Base-by-base conservation (phyloP, 441 rosid species). In the Bruguiera hainesii region DNA sequence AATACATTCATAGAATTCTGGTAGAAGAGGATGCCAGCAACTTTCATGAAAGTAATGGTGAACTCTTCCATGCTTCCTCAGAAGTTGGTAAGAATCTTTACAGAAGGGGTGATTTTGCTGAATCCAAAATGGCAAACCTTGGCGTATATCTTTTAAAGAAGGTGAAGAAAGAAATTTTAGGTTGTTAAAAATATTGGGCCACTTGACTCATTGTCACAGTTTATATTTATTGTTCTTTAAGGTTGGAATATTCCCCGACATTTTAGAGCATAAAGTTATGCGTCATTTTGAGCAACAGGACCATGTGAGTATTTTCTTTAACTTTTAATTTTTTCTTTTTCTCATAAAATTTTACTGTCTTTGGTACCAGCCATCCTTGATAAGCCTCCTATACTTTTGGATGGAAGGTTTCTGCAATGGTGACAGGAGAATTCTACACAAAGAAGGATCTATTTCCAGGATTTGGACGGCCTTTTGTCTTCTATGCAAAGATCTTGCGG, bases 241-340 rank as follows among this genome's bases (percentile, higher is more conserved):
- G 96, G 98, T 92, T 73, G 93, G 98, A 39, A 37, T 88, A 56
- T 92, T 92, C 80, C 95, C 96, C 15, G 98, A 89, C 80, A 68
- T 89, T 67, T 78, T 92, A 78, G 98, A 92, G 78, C 76, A 76
- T 30, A 92, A 92, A 78, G 86, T 88, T 61, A 52, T 16, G 75
- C 80, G 75, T 19, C 95, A 92, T 76, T 88, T 92, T 58, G 89
- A 85, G 75, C 79, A 83, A 73, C 90, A 80, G 60, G 96, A 89
- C 76, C 84, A 83, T 74, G 98, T 92, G 79, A 79, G 90, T 69
- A n/a, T 65, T 74, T 74, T 57, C 33, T 56, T 28, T 29, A 46
- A 13, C 18, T 42, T 42, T 3, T 13, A 13, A 33, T 2, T 7
- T 33, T 73, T 2, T 1, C 26, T 26, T 26, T 61, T 52, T 31